Conservation (phyloP, 257 asterid species). For the Lantana camara region DNA sequence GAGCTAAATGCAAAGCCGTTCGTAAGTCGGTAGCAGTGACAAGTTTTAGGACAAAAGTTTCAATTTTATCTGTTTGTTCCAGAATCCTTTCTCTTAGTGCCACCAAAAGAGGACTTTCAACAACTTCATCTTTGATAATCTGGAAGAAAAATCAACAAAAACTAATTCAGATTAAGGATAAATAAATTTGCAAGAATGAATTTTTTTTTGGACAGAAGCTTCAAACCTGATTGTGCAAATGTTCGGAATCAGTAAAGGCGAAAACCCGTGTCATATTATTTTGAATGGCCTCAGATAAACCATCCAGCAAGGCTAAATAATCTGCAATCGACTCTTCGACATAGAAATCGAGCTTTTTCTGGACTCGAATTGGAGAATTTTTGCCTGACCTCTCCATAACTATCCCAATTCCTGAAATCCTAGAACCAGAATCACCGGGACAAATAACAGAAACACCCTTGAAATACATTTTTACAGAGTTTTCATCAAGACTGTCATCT, state of each 20-base stretch:
- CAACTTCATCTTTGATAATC: slow-evolving; percentile 54
- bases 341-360: slow-evolving; percentile 87
- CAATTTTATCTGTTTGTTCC: slow-evolving; percentile 61
- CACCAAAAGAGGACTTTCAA: slow-evolving; percentile 70
- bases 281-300: slow-evolving; percentile 66
- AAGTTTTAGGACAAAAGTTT: slow-evolving; percentile 58
- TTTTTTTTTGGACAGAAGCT: neutral
- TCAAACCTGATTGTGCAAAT: slow-evolving; percentile 76
- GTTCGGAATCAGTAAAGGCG: slow-evolving; percentile 74
- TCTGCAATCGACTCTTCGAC: slow-evolving; percentile 78
- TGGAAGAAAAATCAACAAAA: slow-evolving; percentile 30
- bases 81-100: slow-evolving; percentile 71
- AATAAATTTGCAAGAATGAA: slow-evolving; percentile 4
- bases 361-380: slow-evolving; percentile 59
- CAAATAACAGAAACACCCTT: slow-evolving; percentile 75
- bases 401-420: slow-evolving; percentile 92
- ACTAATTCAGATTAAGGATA: neutral
- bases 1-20: slow-evolving; percentile 68
- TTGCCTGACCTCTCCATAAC: slow-evolving; percentile 54
- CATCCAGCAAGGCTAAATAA: slow-evolving; percentile 94
- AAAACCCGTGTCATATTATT: slow-evolving; percentile 47
- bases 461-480: slow-evolving; percentile 61
- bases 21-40: slow-evolving; percentile 42
- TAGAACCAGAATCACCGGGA: slow-evolving; percentile 68
- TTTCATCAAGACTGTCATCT: slow-evolving; percentile 44